Percentiles rank a stretch among this genome's conserved stretches.
These are phyloP conservation scores for Gynochthodes officinalis DNA, from an alignment of 257 asterid species.

Conservation along the genomic window DNA sequence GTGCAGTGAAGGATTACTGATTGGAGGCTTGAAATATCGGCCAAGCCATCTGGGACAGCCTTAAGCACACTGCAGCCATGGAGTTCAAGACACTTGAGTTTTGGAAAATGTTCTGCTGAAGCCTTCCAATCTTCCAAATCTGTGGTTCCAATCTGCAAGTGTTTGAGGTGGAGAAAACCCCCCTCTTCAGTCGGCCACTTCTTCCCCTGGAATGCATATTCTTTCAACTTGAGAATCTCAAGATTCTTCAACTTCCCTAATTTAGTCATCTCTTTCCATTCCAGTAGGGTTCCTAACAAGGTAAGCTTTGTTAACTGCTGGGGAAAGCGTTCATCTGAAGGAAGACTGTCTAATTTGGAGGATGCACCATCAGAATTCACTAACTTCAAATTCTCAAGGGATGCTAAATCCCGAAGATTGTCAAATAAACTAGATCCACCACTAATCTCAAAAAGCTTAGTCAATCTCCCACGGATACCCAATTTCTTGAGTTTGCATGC, in stretches of 20 bases:
- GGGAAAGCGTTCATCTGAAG: conserved; percentile 15
- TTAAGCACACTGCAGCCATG: conserved; percentile 19
- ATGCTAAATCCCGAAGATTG: conserved; percentile 30
- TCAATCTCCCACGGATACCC: conserved; percentile 45
- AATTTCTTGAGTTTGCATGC: conserved; percentile 38
- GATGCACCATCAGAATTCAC: conserved; percentile 34
- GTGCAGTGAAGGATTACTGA: conserved; percentile 16
- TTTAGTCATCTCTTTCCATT: conserved; percentile 18
- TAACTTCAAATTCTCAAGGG: conserved; percentile 48
- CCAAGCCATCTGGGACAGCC: conserved; percentile 23
- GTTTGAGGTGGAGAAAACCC: conserved; percentile 24
- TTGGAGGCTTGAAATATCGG: conserved; percentile 23
- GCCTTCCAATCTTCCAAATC: conserved; percentile 27
- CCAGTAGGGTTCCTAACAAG: conserved; percentile 18
- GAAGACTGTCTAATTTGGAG: not conserved
- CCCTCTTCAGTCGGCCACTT: conserved; percentile 18
- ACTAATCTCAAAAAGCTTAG: conserved; percentile 28
- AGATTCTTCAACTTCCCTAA: conserved; percentile 17
- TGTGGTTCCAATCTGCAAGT: conserved; percentile 21
- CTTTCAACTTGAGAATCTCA: conserved; percentile 30
- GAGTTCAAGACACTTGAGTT: conserved; percentile 23
- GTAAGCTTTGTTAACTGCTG: conserved; percentile 17
- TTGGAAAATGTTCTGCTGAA: conserved; percentile 24
- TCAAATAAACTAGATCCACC: conserved; percentile 32
- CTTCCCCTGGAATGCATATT: conserved; percentile 22